Evolutionary conservation across 1,139 yeast genomes (phyloP).

Genomic region (Geotrichum restrictum): DNA sequence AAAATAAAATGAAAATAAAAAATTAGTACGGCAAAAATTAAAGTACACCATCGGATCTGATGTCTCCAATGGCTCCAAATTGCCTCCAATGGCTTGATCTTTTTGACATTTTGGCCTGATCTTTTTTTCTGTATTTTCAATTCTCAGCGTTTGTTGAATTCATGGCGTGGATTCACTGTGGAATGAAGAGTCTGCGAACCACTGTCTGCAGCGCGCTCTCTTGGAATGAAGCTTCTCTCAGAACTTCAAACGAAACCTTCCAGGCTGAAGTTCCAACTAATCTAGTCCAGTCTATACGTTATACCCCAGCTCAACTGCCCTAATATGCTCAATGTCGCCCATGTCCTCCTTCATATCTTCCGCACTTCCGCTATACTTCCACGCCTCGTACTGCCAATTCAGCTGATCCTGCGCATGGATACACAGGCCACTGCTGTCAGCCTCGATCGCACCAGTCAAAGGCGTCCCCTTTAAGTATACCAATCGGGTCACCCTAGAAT

Average conservation of each 20-base stretch:
- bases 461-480: constrained; percentile 52
- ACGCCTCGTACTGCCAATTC: constrained; percentile 78
- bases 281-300: constrained; percentile 4
- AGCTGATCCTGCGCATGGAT: constrained; percentile 68
- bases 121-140: neutral
- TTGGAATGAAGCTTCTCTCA: too few relatives aligned
- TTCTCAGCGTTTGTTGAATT: neutral
- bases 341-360: neutral
- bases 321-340: constrained; percentile 1
- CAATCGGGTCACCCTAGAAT: constrained; percentile 73
- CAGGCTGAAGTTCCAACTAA: too few relatives aligned
- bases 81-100: too few relatives aligned
- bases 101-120: neutral
- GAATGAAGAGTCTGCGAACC: too few relatives aligned
- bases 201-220: too few relatives aligned
- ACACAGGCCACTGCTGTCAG: constrained; percentile 60
- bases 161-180: too few relatives aligned
- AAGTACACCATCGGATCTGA: too few relatives aligned
- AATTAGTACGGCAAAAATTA: too few relatives aligned
- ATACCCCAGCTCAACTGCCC: neutral
- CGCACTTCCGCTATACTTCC: constrained; percentile 54
- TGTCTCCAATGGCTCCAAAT: too few relatives aligned
- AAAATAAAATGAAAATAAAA: neutral
- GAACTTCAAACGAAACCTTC: too few relatives aligned
- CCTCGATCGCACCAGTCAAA: constrained; percentile 53